phyloP scores from a whole-genome alignment of 495 filamentous ascomycete genomes.

The Aspergillus nidulans region DNA sequence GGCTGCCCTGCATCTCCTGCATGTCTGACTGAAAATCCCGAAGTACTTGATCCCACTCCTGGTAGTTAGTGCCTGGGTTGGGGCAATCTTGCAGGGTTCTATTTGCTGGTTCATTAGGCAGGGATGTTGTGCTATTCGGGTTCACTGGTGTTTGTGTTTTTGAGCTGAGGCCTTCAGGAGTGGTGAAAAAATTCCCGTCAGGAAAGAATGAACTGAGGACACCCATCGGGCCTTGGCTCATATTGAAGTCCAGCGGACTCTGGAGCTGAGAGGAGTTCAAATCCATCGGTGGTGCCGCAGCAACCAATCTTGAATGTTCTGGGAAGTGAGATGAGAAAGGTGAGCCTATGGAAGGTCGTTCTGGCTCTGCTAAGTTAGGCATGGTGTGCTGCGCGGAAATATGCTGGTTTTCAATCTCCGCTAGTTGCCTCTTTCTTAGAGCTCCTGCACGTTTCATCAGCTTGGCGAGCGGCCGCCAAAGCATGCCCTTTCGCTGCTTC shows the following conservation, averaged over 20 bases:
- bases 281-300: not conserved
- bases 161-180: conserved; percentile 3
- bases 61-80: conserved; percentile 30
- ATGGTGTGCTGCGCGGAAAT: conserved; percentile 2
- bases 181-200: conserved; percentile 25
- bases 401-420: conserved; percentile 24
- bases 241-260: conserved; percentile 24
- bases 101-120: conserved; percentile 2
- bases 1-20: conserved; percentile 22
- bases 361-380: conserved; percentile 9
- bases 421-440: conserved; percentile 29
- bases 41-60: conserved; percentile 49
- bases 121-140: conserved; percentile 6
- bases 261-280: not conserved
- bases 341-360: conserved; percentile 6
- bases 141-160: conserved; percentile 1
- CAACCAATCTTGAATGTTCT: conserved; percentile 3
- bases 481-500: conserved; percentile 54
- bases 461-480: conserved; percentile 72
- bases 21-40: conserved; percentile 46
- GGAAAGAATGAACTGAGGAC: conserved; percentile 32
- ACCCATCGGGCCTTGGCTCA: conserved; percentile 27
- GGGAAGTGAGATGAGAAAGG: conserved; percentile 11
- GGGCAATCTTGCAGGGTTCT: not conserved
- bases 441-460: conserved; percentile 62